Conservation (phyloP, 129 eudicot genomes). For the Scalesia atractyloides region DNA sequence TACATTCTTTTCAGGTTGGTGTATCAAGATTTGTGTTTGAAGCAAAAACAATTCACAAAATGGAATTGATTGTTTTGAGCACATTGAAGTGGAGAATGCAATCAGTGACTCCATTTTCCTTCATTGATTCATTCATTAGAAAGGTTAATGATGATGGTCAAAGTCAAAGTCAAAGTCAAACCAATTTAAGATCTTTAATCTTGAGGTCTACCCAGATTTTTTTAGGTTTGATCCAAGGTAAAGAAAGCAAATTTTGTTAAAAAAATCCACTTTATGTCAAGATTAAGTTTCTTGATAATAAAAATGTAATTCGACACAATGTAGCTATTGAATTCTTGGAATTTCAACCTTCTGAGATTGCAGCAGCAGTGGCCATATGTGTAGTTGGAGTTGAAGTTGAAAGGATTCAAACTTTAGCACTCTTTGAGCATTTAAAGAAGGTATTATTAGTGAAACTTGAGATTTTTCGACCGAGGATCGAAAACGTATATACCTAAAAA, state of each 20-base stretch:
- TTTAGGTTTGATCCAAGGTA: constrained; percentile 54
- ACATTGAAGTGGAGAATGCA: constrained; percentile 86
- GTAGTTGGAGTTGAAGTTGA: constrained; percentile 42
- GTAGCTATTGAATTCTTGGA: constrained; percentile 75
- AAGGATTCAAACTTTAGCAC: constrained; percentile 32
- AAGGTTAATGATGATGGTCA: constrained; percentile 40
- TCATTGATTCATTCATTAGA: constrained; percentile 53
- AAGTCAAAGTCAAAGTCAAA: constrained; percentile 32
- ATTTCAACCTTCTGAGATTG: constrained; percentile 70
- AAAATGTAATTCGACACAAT: constrained; percentile 30
- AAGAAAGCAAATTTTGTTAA: not conserved
- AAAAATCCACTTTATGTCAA: not conserved
- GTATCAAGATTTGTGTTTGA: constrained; percentile 62
- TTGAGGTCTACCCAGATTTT: constrained; percentile 51
- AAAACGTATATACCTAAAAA: no score
- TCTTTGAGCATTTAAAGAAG: constrained; percentile 42
- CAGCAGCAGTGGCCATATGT: constrained; percentile 72
- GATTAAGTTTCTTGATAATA: constrained; percentile 9
- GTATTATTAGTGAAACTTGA: no score
- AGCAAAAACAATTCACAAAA: constrained; percentile 64
- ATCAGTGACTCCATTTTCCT: constrained; percentile 67
- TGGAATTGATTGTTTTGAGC: constrained; percentile 68
- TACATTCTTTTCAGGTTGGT: constrained; percentile 37
- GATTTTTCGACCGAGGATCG: no score
- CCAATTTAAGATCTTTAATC: constrained; percentile 41